Conservation (phyloP, 2,329 filamentous ascomycete genomes). For the Pseudophaeomoniella oleicola region DNA sequence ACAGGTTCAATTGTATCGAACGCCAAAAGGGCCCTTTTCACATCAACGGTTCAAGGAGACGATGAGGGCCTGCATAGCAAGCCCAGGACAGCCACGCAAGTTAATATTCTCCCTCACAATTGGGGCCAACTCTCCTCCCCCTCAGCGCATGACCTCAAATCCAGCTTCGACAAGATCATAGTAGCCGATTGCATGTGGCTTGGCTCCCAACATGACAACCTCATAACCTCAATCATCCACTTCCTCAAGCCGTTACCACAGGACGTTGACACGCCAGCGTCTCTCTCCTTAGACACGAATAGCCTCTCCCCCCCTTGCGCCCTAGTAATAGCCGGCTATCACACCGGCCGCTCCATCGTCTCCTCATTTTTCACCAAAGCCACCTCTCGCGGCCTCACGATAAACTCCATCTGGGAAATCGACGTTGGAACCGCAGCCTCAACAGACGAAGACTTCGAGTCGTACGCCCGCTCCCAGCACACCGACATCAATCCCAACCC, state of each 20-base stretch:
- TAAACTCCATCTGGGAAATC: conserved; percentile 10
- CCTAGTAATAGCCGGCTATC: conserved; percentile 43
- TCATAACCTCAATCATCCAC: conserved; percentile 39
- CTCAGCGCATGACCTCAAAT: not conserved
- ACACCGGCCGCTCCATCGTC: conserved; percentile 42
- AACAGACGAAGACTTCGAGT: conserved; percentile 14
- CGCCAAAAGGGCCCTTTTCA: conserved; percentile 4
- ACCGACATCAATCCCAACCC: not conserved
- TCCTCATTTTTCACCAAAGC: conserved; percentile 36
- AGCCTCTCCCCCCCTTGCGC: conserved; percentile 14
- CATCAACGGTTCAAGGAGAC: not conserved
- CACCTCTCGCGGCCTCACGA: conserved; percentile 22
- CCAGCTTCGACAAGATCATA: conserved; percentile 37
- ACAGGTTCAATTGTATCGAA: conserved; percentile 10
- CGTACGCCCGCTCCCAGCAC: not conserved
- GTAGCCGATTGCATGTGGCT: conserved; percentile 51
- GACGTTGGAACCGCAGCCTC: conserved; percentile 23
- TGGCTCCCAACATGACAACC: conserved; percentile 38
- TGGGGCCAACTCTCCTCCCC: conserved; percentile 30
- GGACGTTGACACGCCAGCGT: not conserved
- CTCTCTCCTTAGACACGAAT: no score
- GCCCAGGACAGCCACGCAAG: conserved; percentile 6
- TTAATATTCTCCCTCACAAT: conserved; percentile 33
- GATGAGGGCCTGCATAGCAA: conserved; percentile 23
- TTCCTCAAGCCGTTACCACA: conserved; percentile 29